phyloP scores from a whole-genome alignment of 805 yeast genomes.

The Saccharomycopsis capsularis region DNA sequence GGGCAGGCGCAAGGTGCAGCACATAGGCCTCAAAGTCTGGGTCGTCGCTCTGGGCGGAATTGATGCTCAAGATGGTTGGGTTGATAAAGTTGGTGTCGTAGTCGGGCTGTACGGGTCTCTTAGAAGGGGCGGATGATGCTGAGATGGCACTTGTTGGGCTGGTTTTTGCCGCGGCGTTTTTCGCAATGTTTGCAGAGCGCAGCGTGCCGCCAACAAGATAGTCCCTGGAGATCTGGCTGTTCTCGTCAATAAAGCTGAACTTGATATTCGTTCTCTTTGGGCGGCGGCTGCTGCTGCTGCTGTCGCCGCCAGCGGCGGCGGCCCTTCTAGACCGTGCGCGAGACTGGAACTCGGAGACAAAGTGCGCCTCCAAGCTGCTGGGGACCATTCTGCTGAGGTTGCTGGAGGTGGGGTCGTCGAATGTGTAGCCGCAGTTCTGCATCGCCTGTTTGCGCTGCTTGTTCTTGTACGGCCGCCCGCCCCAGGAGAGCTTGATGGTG shows the following conservation, averaged over 20 bases:
- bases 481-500: constrained; percentile 60
- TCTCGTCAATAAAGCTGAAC: constrained; percentile 5
- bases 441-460: constrained; percentile 22
- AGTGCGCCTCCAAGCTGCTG: background rate
- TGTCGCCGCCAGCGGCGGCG: background rate
- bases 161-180: background rate
- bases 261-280: too few species aligned
- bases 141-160: background rate
- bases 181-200: too few species aligned
- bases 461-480: constrained; percentile 59
- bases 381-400: background rate
- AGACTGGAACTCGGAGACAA: background rate
- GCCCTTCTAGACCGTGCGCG: too few species aligned
- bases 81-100: background rate
- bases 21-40: background rate
- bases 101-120: background rate
- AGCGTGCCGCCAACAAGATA: background rate
- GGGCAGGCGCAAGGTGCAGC: background rate
- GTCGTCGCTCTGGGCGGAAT: background rate
- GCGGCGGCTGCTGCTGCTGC: background rate
- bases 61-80: background rate
- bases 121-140: too few species aligned
- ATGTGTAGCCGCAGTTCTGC: constrained; percentile 20
- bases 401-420: background rate
- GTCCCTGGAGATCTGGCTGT: background rate